These are phyloP conservation scores for Tardiomyces blankii DNA, from an alignment of 1,139 yeast genomes.

Conservation along the genomic window DNA sequence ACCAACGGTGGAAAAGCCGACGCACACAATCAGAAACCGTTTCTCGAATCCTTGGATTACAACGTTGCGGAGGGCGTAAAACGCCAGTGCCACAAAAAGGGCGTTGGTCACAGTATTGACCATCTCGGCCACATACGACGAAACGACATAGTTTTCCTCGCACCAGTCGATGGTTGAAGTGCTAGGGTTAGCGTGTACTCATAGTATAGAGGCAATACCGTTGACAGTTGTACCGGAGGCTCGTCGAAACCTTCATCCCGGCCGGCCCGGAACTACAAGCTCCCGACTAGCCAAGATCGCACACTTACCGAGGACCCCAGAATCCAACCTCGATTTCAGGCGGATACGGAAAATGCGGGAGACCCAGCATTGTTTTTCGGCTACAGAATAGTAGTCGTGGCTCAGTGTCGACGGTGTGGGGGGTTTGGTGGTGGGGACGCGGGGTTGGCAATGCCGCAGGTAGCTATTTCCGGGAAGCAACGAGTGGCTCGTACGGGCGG, in stretches of 20 bases:
- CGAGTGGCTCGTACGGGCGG: too few relatives aligned
- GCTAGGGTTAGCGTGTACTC: not conserved
- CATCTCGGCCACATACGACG: conserved; percentile 81
- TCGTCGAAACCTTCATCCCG: not conserved
- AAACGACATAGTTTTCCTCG: conserved; percentile 85
- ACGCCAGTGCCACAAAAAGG: conserved; percentile 54
- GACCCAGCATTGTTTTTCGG: conserved; percentile 7
- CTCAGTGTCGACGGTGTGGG: too few relatives aligned
- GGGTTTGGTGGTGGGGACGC: too few relatives aligned
- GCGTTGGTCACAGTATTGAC: conserved; percentile 73
- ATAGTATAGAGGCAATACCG: not conserved
- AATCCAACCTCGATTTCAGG: conserved; percentile 19
- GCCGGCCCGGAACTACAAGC: too few relatives aligned
- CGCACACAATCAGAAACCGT: conserved; percentile 57
- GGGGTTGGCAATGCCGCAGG: too few relatives aligned
- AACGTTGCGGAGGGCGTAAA: conserved; percentile 55
- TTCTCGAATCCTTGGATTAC: conserved; percentile 48
- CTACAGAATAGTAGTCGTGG: too few relatives aligned
- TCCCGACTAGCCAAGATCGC: too few relatives aligned
- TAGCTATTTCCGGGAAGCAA: too few relatives aligned
- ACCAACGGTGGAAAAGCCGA: conserved; percentile 83
- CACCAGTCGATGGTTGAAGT: conserved; percentile 89
- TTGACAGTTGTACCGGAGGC: not conserved
- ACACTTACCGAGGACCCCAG: conserved; percentile 22
- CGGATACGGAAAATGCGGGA: conserved; percentile 19